Evolutionary conservation across 306 rosid species (phyloP), one percentile per base, ranked within the genome.

Genomic region (Vicia villosa): DNA sequence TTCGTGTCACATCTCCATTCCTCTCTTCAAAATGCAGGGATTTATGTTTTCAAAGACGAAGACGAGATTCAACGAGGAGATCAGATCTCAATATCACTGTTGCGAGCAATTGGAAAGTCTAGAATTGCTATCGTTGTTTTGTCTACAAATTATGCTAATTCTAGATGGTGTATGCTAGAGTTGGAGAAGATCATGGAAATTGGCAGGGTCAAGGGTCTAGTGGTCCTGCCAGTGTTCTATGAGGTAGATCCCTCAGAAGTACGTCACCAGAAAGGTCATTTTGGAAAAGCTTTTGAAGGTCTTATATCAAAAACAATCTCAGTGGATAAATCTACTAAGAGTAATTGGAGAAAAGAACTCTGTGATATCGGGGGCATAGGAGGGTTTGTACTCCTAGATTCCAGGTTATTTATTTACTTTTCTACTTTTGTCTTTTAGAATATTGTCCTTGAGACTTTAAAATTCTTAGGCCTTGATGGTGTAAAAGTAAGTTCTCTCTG

Each of bases 161-260:
- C 80, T 1, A 69, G 19, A 41, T 76, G 76, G 80, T 76, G 80
- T 42, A 3, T 76, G 12, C 26, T 26, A 22, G 71, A 69, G 36
- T 34, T 74, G 46, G 58, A 38, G 9, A 43, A 13, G 10, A 74
- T 74, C 1, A 61, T 61, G 67, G 49, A 61, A 16, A 37, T 61
- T 61, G 10, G 10, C 0, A 61, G 49, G 7, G 4, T 1, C 3
- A 10, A 0, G 10, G 67, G 49, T 19, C 3, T 36, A 1, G 67
- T 61, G 32, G 32, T 38, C 12, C 12, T 61, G 16, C 67, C 67
- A 19, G 49, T 61, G 17, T 61, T 61, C 32, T 61, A 61, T 11
- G 49, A 61, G 1, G 67, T 61, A 10, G 49, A 61, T 37, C 67
- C 67, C 11, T 19, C 67, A 10, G 49, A 61, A 37, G 67, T 61